Evolutionary conservation across 208 protist genomes (phyloP).

Genomic region (Borovskyia barvae): DNA sequence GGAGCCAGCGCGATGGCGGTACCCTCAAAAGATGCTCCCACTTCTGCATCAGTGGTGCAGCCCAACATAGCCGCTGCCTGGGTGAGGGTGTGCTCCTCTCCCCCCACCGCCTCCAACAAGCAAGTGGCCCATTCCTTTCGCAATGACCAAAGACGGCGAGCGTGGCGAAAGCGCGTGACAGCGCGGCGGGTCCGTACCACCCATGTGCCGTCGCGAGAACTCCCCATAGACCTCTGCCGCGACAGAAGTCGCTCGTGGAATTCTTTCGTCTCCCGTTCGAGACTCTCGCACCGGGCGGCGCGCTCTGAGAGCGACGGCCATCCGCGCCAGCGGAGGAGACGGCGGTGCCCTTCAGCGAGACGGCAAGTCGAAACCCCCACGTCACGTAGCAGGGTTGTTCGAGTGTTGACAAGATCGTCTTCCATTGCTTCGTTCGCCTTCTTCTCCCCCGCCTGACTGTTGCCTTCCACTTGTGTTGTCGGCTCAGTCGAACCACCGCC

Average conservation of each 20-base stretch:
- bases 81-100: constrained; percentile 39
- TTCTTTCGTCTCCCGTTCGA: constrained; percentile 5
- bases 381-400: not conserved
- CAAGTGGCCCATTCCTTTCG: constrained; percentile 62
- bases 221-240: no score
- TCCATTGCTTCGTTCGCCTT: not conserved
- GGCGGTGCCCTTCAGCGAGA: constrained; percentile 2
- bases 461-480: no score
- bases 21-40: constrained; percentile 43
- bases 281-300: not conserved
- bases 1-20: constrained; percentile 50
- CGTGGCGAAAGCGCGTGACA: constrained; percentile 42
- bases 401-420: no score
- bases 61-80: constrained; percentile 57
- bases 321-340: constrained; percentile 15
- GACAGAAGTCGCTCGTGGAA: constrained; percentile 2
- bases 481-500: no score
- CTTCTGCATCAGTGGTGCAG: constrained; percentile 60
- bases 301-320: constrained; percentile 20
- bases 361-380: not conserved
- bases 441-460: not conserved
- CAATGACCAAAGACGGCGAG: constrained; percentile 63
- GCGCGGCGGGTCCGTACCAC: constrained; percentile 5
- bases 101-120: constrained; percentile 61
- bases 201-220: not conserved